These are phyloP conservation scores for Chiua virens DNA, from an alignment of 768 basidiomycete genomes.

Conservation along the genomic window DNA sequence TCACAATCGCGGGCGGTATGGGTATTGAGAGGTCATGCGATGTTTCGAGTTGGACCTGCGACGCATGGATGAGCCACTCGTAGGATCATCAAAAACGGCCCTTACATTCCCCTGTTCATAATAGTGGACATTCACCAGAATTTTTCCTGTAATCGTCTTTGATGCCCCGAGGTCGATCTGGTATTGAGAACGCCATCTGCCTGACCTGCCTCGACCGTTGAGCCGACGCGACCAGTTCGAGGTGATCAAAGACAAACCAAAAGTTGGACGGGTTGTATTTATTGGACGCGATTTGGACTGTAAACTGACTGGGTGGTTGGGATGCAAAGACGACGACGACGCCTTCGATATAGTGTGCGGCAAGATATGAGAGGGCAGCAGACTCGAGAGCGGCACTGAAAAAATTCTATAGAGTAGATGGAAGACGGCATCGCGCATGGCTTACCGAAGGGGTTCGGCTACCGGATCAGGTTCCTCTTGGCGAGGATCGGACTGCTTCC, in stretches of 20 bases:
- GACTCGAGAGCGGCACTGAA: conserved; percentile 69
- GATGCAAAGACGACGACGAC: conserved; percentile 70
- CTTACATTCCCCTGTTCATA: conserved; percentile 95
- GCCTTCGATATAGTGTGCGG: conserved; percentile 82
- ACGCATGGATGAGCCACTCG: not conserved
- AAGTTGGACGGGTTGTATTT: conserved; percentile 93
- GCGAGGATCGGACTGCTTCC: conserved; percentile 78
- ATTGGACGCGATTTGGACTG: conserved; percentile 88
- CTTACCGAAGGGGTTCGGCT: conserved; percentile 77
- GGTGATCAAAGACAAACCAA: conserved; percentile 54
- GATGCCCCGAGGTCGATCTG: conserved; percentile 59
- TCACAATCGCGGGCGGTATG: conserved; percentile 57
- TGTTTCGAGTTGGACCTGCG: conserved; percentile 87
- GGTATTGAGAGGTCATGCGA: conserved; percentile 65
- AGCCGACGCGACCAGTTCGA: not conserved
- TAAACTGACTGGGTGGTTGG: conserved; percentile 48
- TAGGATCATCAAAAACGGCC: not conserved
- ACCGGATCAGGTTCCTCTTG: conserved; percentile 59
- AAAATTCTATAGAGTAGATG: not conserved
- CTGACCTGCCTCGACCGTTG: conserved; percentile 62
- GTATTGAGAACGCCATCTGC: conserved; percentile 92
- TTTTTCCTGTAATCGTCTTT: conserved; percentile 64
- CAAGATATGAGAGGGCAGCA: conserved; percentile 64
- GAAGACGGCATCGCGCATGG: not conserved
- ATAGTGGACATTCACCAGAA: conserved; percentile 89